Percentiles rank a stretch among this genome's conserved stretches.
These are phyloP conservation scores for Beta vulgaris DNA, from an alignment of 148 eudicot species.

Conservation along the genomic window DNA sequence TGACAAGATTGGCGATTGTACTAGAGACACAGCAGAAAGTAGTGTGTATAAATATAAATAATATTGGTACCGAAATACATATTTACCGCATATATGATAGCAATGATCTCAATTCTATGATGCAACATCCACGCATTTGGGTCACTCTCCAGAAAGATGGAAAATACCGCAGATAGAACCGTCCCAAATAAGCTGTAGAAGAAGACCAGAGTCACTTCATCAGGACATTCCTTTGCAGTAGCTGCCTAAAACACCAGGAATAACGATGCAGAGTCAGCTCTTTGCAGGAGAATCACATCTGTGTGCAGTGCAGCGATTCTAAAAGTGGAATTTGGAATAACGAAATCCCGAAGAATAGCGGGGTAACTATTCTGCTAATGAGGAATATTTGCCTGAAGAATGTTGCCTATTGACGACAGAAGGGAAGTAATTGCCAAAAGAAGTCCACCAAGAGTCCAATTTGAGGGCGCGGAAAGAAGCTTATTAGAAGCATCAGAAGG, in stretches of 20 bases:
- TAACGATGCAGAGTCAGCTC: neutral
- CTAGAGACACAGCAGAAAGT: neutral
- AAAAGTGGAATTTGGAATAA: neutral
- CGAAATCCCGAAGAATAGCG: neutral
- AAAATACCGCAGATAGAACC: conserved; percentile 33
- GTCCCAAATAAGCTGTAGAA: conserved; percentile 59
- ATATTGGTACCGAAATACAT: neutral
- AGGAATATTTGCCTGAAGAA: conserved; percentile 40
- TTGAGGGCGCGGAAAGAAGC: conserved; percentile 30
- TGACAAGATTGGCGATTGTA: neutral
- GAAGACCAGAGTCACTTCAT: conserved; percentile 42
- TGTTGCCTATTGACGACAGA: conserved; percentile 40
- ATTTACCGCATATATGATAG: conserved; percentile 39
- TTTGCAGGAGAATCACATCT: neutral
- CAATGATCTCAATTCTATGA: conserved; percentile 35
- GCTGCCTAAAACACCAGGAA: conserved; percentile 31
- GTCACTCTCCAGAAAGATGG: conserved; percentile 35
- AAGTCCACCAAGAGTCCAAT: conserved; percentile 56
- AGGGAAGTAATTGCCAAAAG: conserved; percentile 38
- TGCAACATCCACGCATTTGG: conserved; percentile 39
- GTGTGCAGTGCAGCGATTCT: neutral
- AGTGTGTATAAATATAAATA: neutral
- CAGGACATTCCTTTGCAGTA: conserved; percentile 50
- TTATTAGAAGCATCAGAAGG: conserved; percentile 18
- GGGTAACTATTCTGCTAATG: neutral